phyloP scores from a whole-genome alignment of 306 rosid genomes.

The Elaeagnus macrophylla region DNA sequence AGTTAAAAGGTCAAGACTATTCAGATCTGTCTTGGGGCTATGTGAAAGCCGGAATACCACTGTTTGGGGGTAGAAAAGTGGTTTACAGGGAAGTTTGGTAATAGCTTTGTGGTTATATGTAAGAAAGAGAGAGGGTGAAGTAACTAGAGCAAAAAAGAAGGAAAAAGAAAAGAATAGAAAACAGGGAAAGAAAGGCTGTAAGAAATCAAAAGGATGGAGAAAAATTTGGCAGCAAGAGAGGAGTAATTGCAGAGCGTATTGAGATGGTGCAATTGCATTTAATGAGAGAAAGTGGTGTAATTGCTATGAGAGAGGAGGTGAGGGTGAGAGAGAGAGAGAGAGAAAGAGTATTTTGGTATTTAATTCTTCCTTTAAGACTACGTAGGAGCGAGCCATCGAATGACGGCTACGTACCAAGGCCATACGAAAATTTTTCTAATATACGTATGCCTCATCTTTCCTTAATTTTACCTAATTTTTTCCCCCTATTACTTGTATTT shows the following conservation, averaged over 20 bases:
- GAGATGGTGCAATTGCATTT: conserved; percentile 99
- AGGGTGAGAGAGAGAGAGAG: conserved; percentile 26
- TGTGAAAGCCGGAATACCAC: conserved; percentile 3
- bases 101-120: conserved; percentile 9
- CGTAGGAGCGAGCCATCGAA: conserved; percentile 35
- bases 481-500: no score
- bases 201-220: conserved; percentile 31
- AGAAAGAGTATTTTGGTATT: conserved; percentile 9
- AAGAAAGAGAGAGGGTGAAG: not conserved
- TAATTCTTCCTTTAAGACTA: conserved; percentile 14
- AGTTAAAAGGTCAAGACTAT: no score
- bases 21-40: conserved; percentile 34
- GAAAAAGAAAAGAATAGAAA: not conserved
- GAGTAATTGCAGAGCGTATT: conserved; percentile 94
- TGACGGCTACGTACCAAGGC: conserved; percentile 74
- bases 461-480: no score
- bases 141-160: conserved; percentile 6
- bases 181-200: conserved; percentile 18
- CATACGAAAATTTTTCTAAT: not conserved
- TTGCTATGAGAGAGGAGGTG: conserved; percentile 33
- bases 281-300: conserved; percentile 78
- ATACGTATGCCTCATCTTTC: no score
- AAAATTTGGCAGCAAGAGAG: conserved; percentile 46
- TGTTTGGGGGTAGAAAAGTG: conserved; percentile 11
- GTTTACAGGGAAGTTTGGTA: conserved; percentile 11